phyloP scores from a whole-genome alignment of 2,329 filamentous ascomycete genomes.

The Tolypocladium inflatum region DNA sequence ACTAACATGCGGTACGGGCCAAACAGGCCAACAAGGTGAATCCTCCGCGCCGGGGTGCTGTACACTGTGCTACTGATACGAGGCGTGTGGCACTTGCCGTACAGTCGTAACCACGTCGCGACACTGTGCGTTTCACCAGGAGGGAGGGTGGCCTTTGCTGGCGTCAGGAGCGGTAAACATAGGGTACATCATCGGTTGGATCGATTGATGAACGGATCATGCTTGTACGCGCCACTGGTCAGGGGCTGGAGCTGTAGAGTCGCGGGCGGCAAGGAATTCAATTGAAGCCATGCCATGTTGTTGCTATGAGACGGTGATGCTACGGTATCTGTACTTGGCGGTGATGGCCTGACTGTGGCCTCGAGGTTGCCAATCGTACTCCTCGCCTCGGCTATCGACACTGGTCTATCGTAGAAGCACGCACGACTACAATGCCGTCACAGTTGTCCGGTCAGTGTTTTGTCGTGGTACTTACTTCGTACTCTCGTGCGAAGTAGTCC shows the following conservation, averaged over 20 bases:
- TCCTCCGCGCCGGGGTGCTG: not conserved
- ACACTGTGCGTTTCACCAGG: constrained; percentile 1
- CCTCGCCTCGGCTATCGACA: not conserved
- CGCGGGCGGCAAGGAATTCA: not conserved
- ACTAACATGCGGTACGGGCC: not conserved
- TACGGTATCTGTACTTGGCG: not conserved
- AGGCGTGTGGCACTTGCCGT: not conserved
- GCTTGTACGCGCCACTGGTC: not conserved
- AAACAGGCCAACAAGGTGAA: not conserved
- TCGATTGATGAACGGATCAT: not conserved
- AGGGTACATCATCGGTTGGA: not conserved
- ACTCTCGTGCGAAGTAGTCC: not conserved
- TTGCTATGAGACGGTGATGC: not conserved
- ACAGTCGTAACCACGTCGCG: not conserved
- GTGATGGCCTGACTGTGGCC: not conserved
- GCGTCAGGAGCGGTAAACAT: not conserved
- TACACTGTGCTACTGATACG: not conserved
- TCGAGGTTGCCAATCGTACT: not conserved
- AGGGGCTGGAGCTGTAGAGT: not conserved
- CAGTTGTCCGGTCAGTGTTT: not conserved
- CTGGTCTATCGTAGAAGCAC: not conserved
- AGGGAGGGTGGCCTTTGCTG: not conserved
- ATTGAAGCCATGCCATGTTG: not conserved
- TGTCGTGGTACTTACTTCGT: not conserved
- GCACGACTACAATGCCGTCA: not conserved